A percentile compares a stretch with the other conserved stretches of the same genome.
Conservation (phyloP, 2,329 filamentous ascomycete genomes). For the Nectriaceae sp. region DNA sequence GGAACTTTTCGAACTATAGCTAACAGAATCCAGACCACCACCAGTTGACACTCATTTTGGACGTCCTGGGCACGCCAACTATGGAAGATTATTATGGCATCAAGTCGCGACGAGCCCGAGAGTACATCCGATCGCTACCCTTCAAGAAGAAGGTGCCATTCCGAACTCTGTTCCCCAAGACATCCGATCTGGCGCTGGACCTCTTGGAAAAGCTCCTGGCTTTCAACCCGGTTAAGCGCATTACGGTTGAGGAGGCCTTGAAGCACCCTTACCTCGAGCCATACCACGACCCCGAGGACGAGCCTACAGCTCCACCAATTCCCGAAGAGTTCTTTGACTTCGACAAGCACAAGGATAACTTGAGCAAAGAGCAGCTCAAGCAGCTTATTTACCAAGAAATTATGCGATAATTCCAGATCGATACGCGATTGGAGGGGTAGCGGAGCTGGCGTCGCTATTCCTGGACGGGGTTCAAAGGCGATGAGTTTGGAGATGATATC, state of each 20-base stretch:
- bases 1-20: neutral
- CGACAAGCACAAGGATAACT: conserved; percentile 98
- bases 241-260: conserved; percentile 94
- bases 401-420: conserved; percentile 55
- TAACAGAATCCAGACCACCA: conserved; percentile 74
- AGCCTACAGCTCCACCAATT: conserved; percentile 94
- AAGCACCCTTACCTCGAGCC: conserved; percentile 98
- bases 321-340: conserved; percentile 99
- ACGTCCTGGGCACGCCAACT: conserved; percentile 95
- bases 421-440: neutral
- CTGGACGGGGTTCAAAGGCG: neutral
- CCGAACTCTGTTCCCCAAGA: conserved; percentile 96
- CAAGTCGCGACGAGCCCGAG: conserved; percentile 93
- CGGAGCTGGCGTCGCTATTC: neutral
- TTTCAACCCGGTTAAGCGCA: conserved; percentile 98
- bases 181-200: conserved; percentile 94
- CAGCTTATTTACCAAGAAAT: conserved; percentile 98
- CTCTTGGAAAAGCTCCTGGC: conserved; percentile 93
- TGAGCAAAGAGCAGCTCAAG: conserved; percentile 98
- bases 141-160: conserved; percentile 99
- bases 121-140: conserved; percentile 96
- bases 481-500: conserved; percentile 20
- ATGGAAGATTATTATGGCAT: conserved; percentile 99
- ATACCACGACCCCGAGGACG: conserved; percentile 97
- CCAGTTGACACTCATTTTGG: conserved; percentile 93